A percentile compares a stretch with the other conserved stretches of the same genome.
phyloP scores from a whole-genome alignment of 768 basidiomycete genomes.

The Amanita exitialis region DNA sequence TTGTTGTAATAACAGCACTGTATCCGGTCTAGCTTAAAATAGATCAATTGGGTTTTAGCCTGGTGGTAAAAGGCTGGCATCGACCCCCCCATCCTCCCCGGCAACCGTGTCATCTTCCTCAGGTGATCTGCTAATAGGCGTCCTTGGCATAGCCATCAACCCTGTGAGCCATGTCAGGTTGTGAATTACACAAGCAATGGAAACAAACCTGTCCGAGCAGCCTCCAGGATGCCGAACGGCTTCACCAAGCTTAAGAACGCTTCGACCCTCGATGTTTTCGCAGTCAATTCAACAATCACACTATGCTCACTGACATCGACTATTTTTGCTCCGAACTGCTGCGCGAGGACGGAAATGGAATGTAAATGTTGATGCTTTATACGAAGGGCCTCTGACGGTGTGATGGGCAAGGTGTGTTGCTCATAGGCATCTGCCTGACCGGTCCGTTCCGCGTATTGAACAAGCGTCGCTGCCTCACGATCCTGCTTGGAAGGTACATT shows the following conservation, averaged over 20 bases:
- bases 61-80: slow-evolving; percentile 89
- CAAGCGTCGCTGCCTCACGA: slow-evolving; percentile 56
- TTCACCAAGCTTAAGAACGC: slow-evolving; percentile 87
- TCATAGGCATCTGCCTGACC: slow-evolving; percentile 26
- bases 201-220: slow-evolving; percentile 79
- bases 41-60: slow-evolving; percentile 42
- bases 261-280: slow-evolving; percentile 85
- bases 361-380: slow-evolving; percentile 84
- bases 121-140: slow-evolving; percentile 63
- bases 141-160: slow-evolving; percentile 97
- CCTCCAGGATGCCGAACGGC: slow-evolving; percentile 93
- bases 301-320: slow-evolving; percentile 94
- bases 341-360: slow-evolving; percentile 74
- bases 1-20: not conserved
- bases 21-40: not conserved
- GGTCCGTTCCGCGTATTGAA: slow-evolving; percentile 67
- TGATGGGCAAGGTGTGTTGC: slow-evolving; percentile 32
- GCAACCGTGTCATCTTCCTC: slow-evolving; percentile 41
- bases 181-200: not conserved
- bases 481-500: slow-evolving; percentile 43
- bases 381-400: slow-evolving; percentile 80
- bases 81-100: slow-evolving; percentile 54
- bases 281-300: slow-evolving; percentile 91
- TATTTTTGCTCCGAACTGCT: slow-evolving; percentile 86
- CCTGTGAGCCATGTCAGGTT: slow-evolving; percentile 32